A percentile compares a stretch with the other conserved stretches of the same genome.
Conservation (phyloP, 495 filamentous ascomycete genomes). For the Neurospora sp. region DNA sequence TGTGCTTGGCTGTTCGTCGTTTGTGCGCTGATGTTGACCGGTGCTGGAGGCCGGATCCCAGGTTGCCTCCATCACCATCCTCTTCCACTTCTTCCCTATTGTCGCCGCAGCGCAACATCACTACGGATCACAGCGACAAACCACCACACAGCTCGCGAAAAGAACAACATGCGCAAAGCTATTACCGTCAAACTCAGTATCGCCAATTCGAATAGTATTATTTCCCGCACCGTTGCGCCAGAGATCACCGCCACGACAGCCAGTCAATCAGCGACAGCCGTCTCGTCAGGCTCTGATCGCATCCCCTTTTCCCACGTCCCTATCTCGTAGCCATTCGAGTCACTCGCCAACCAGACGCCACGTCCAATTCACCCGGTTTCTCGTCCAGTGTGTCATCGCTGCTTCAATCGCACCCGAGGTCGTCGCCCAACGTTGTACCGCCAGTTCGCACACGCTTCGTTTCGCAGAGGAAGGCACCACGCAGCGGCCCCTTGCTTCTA, state of each 20-base stretch:
- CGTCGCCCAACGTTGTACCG: not conserved
- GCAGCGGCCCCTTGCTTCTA: not conserved
- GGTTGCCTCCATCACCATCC: slow-evolving; percentile 13
- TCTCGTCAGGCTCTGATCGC: slow-evolving; percentile 7
- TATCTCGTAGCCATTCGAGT: slow-evolving; percentile 5
- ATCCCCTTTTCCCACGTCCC: slow-evolving; percentile 8
- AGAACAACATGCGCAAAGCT: slow-evolving; percentile 19
- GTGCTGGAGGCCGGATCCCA: not conserved
- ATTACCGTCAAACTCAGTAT: slow-evolving; percentile 13
- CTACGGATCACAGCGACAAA: slow-evolving; percentile 1
- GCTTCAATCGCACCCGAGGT: not conserved
- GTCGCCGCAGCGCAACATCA: not conserved
- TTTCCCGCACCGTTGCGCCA: slow-evolving; percentile 3
- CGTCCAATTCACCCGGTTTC: not conserved
- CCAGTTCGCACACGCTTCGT: not conserved
- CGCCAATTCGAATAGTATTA: slow-evolving; percentile 18
- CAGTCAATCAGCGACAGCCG: slow-evolving; percentile 1
- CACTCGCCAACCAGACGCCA: not conserved
- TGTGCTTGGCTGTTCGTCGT: not conserved
- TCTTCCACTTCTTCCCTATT: slow-evolving; percentile 8
- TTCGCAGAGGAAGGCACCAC: not conserved
- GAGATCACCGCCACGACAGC: not conserved
- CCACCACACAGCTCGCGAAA: not conserved
- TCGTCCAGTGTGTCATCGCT: not conserved
- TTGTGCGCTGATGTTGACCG: not conserved